These are phyloP conservation scores for Herpotrichia juniperi DNA, from an alignment of 2,329 filamentous ascomycete species.

Conservation along the genomic window DNA sequence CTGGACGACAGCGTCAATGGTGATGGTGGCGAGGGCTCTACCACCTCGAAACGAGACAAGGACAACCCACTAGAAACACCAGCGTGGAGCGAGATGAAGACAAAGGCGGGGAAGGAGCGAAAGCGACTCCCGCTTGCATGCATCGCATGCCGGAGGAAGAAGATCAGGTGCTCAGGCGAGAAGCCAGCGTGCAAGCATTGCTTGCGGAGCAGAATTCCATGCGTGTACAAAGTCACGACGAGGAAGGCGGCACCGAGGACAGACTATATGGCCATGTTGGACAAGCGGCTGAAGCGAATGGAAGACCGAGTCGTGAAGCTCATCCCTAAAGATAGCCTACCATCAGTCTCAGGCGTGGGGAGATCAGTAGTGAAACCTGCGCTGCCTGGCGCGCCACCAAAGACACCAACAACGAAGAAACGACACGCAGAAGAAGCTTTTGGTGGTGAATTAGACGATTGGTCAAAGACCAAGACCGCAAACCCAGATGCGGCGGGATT, in stretches of 20 bases:
- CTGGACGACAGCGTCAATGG: conserved; percentile 27
- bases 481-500: conserved; percentile 61
- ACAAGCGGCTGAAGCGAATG: conserved; percentile 95
- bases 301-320: conserved; percentile 97
- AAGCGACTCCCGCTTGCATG: conserved; percentile 92
- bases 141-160: conserved; percentile 94
- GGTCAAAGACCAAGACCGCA: conserved; percentile 67
- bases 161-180: conserved; percentile 96
- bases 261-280: conserved; percentile 99
- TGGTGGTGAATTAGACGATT: conserved; percentile 77
- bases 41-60: conserved; percentile 32
- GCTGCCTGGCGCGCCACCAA: conserved; percentile 62
- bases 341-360: conserved; percentile 69
- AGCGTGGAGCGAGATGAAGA: conserved; percentile 60
- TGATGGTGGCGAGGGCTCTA: conserved; percentile 30
- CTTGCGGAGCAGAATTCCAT: conserved; percentile 87
- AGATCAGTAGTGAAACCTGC: conserved; percentile 86
- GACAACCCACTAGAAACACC: conserved; percentile 45
- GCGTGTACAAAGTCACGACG: conserved; percentile 96
- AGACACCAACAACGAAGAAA: conserved; percentile 71
- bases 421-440: conserved; percentile 87
- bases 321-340: conserved; percentile 84
- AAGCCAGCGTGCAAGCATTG: conserved; percentile 98
- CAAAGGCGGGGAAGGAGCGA: conserved; percentile 86
- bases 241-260: conserved; percentile 92